phyloP scores from a whole-genome alignment of 306 rosid species.

The Oemleria cerasiformis region DNA sequence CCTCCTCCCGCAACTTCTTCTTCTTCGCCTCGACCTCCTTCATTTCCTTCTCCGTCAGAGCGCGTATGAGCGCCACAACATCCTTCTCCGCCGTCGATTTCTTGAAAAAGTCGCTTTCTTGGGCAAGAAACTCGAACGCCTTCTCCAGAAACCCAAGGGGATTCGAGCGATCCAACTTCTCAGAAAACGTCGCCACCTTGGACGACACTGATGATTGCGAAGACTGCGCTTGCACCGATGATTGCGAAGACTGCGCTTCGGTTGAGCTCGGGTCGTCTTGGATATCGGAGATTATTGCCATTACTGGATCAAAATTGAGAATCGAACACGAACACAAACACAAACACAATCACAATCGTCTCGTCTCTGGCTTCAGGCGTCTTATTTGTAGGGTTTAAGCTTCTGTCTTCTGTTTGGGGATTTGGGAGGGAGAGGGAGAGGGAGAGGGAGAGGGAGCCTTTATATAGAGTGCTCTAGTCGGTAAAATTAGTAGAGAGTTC shows the following conservation, averaged over 20 bases:
- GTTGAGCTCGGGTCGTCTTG: constrained; percentile 37
- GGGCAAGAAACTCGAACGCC: constrained; percentile 52
- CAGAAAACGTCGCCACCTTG: constrained; percentile 34
- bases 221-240: constrained; percentile 24
- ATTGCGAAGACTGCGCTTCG: constrained; percentile 16
- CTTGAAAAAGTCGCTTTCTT: constrained; percentile 44
- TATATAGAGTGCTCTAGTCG: not conserved
- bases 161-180: constrained; percentile 56
- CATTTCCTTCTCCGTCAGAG: constrained; percentile 35
- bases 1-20: constrained; percentile 22
- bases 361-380: not conserved
- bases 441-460: not conserved
- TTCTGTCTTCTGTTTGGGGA: too few relatives aligned
- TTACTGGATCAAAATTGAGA: constrained; percentile 12
- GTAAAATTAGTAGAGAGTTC: not conserved
- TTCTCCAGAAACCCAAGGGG: constrained; percentile 54
- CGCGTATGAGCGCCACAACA: constrained; percentile 33
- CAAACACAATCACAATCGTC: too few relatives aligned
- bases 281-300: constrained; percentile 78
- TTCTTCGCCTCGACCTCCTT: constrained; percentile 32
- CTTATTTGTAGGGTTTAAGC: constrained; percentile 11
- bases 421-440: not conserved
- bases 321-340: not conserved
- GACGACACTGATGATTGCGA: constrained; percentile 30
- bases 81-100: constrained; percentile 46